phyloP scores from a whole-genome alignment of 768 basidiomycete species.

The Rubroboletus satanas region DNA sequence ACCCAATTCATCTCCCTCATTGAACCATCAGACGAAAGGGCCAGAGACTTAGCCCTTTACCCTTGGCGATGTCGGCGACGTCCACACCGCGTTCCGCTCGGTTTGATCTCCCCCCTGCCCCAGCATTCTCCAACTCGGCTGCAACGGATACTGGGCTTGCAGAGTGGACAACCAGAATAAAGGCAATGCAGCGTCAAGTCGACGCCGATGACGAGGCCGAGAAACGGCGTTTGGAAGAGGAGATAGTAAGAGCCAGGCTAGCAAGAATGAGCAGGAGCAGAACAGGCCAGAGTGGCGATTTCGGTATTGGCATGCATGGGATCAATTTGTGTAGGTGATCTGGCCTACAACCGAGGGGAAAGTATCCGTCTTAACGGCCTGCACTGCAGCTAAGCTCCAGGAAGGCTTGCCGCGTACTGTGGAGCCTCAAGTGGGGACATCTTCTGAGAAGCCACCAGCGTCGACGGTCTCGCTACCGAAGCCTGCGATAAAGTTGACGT shows the following conservation, averaged over 20 bases:
- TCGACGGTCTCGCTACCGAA: conserved; percentile 8
- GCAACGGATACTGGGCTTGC: conserved; percentile 61
- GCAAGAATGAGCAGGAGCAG: conserved; percentile 40
- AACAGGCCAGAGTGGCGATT: conserved; percentile 34
- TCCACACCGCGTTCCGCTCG: conserved; percentile 29
- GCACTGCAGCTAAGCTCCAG: conserved; percentile 21
- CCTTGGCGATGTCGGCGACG: conserved; percentile 26
- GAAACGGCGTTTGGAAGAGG: conserved; percentile 58
- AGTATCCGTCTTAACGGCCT: neutral
- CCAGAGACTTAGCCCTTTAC: neutral
- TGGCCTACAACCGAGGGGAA: neutral
- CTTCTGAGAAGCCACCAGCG: conserved; percentile 4
- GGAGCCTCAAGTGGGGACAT: conserved; percentile 9
- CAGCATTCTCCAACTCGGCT: conserved; percentile 14
- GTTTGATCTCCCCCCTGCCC: conserved; percentile 39
- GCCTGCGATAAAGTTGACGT: conserved; percentile 9
- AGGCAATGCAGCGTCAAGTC: conserved; percentile 73
- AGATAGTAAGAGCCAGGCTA: conserved; percentile 48
- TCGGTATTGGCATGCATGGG: conserved; percentile 37
- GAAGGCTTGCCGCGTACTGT: conserved; percentile 11
- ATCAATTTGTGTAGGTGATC: conserved; percentile 32
- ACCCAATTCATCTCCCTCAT: neutral
- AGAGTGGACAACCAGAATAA: conserved; percentile 80
- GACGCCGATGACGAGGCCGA: conserved; percentile 80
- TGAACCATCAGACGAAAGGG: neutral